A percentile compares a stretch with the other conserved stretches of the same genome.
Conservation (phyloP, 352 stramenopile genomes). For the Peronosclerospora sorghi region DNA sequence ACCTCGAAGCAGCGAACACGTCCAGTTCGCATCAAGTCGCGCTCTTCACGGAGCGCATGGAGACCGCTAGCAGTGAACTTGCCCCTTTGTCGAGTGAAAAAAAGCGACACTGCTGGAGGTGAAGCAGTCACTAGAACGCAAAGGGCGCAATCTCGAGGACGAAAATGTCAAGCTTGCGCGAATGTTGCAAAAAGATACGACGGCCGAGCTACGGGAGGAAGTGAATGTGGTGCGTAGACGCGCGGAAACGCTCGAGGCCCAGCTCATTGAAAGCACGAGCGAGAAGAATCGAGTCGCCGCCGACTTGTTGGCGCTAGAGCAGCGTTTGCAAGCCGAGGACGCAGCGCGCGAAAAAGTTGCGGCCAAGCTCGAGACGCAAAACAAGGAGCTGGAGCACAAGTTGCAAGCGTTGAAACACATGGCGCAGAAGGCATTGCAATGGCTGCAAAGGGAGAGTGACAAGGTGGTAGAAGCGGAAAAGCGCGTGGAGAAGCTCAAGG, state of each 20-base stretch:
- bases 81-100: slow-evolving; percentile 14
- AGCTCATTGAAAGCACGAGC: slow-evolving; percentile 8
- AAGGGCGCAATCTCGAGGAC: slow-evolving; percentile 19
- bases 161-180: slow-evolving; percentile 33
- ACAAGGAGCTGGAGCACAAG: slow-evolving; percentile 24
- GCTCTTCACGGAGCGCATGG: slow-evolving; percentile 15
- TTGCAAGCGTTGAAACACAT: slow-evolving; percentile 19
- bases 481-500: slow-evolving; percentile 7
- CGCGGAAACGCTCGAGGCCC: slow-evolving; percentile 11
- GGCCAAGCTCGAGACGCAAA: slow-evolving; percentile 19
- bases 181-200: slow-evolving; percentile 28
- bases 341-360: slow-evolving; percentile 5
- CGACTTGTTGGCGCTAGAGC: slow-evolving; percentile 6
- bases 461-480: slow-evolving; percentile 15
- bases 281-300: slow-evolving; percentile 15
- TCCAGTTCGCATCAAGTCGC: slow-evolving; percentile 11
- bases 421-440: slow-evolving; percentile 24
- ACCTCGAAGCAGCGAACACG: slow-evolving; percentile 20
- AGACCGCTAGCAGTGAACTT: slow-evolving; percentile 14
- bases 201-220: slow-evolving; percentile 18
- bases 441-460: slow-evolving; percentile 14
- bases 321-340: slow-evolving; percentile 14
- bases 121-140: slow-evolving; percentile 26
- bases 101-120: slow-evolving; percentile 18
- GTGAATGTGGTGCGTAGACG: slow-evolving; percentile 9